Evolutionary conservation across 495 filamentous ascomycete genomes (phyloP), one percentile per base, ranked within the genome.

Genomic region (Tuber aestivum): DNA sequence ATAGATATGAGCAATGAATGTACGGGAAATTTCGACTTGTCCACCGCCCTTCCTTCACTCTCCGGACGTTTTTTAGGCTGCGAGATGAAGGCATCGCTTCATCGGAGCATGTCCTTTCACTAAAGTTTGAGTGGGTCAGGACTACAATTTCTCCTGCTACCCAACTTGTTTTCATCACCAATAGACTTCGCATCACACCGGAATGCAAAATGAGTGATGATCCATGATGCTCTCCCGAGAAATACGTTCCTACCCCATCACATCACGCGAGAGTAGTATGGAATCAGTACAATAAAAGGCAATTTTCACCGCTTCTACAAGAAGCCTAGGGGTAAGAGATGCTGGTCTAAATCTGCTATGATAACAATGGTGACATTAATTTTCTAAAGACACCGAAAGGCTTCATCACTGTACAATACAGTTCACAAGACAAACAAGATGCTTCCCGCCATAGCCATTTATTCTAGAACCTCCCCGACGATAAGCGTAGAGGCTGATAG

Each of bases 401-500:
- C 18, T 50, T 21, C 45, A 8, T n/a, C 45, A n/a, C 21, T n/a
- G 45, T 21, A 23, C 7, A 21, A 50, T 21, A 50, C 20, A n/a
- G 45, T 50, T 50, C 21, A 50, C 21, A 50, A 50, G 21, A 50
- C 21, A 50, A 50, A 50, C 44, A 21, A 48, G 20, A 20, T 3
- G 44, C 18, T 48, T 21, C 7, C 44, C 20, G 44, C 44, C 18
- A 48, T 48, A 21, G 44, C 44, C 20, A 48, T 48, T 21, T 21
- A 48, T 16, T 21, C 44, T 16, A 48, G 20, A 48, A 0, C 41
- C 41, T 8, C 9, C 20, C 16, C 32, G 20, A 41, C 69, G 18
- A 21, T 37, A 44, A 44, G 42, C 42, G 21, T 84, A 91, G 42
- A 91, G 88, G 79, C 88, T 90, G 77, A 92, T 91, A 6, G 90